Conservation (phyloP, 108 stramenopile genomes). For the Skeletonema potamos region DNA sequence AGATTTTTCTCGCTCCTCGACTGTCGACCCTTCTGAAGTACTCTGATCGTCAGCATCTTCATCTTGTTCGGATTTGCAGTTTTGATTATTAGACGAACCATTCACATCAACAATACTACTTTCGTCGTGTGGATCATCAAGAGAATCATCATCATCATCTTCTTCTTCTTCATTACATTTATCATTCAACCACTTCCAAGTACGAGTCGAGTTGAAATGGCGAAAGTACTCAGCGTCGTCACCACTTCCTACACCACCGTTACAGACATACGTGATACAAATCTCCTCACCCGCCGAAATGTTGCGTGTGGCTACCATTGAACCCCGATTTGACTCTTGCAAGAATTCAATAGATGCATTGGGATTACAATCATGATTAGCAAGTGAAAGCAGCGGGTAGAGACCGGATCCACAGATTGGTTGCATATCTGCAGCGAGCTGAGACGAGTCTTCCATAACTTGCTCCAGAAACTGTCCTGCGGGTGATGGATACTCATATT, state of each 20-base stretch:
- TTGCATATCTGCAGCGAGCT: not conserved
- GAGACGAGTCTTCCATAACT: not conserved
- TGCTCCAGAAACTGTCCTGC: slow-evolving; percentile 12
- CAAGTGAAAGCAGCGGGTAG: slow-evolving; percentile 26
- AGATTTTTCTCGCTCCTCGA: slow-evolving; percentile 5
- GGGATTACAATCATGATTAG: slow-evolving; percentile 40
- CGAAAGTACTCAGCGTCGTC: slow-evolving; percentile 13
- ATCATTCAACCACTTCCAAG: slow-evolving; percentile 38
- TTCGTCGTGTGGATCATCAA: not conserved
- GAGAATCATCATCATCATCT: not conserved
- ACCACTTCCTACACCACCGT: slow-evolving; percentile 21
- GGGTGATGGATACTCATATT: slow-evolving; percentile 23
- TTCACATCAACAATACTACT: not conserved
- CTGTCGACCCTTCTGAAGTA: slow-evolving; percentile 5
- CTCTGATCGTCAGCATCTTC: slow-evolving; percentile 1
- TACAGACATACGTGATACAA: slow-evolving; percentile 31
- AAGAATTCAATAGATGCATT: slow-evolving; percentile 45
- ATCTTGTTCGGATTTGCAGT: not conserved
- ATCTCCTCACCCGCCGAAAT: slow-evolving; percentile 30
- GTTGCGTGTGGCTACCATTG: slow-evolving; percentile 28
- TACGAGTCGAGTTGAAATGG: slow-evolving; percentile 24
- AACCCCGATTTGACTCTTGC: slow-evolving; percentile 26
- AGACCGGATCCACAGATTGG: slow-evolving; percentile 29
- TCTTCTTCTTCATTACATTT: slow-evolving; percentile 1
- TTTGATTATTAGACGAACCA: not conserved